These are phyloP conservation scores for Penicillium lagena DNA, from an alignment of 495 filamentous ascomycete genomes.

Conservation along the genomic window DNA sequence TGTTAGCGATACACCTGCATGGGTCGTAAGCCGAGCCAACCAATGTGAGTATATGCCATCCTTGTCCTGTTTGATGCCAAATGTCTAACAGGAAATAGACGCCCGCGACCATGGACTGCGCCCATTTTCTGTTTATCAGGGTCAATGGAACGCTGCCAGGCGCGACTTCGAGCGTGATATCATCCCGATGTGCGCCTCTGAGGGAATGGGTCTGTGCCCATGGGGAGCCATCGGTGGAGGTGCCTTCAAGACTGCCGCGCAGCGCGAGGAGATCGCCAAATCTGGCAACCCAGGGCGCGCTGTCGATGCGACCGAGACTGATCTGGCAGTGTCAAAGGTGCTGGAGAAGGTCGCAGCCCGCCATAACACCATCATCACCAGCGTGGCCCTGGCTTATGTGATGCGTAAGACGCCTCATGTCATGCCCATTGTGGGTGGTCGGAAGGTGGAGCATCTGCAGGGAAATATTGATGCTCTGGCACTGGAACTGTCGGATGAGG, in stretches of 20 bases:
- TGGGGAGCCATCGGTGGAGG: slow-evolving; percentile 62
- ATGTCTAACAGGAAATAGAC: slow-evolving; percentile 26
- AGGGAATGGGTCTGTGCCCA: slow-evolving; percentile 65
- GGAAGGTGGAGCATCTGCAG: slow-evolving; percentile 59
- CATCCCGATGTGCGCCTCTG: slow-evolving; percentile 55
- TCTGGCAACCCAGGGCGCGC: slow-evolving; percentile 15
- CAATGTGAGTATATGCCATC: slow-evolving; percentile 21
- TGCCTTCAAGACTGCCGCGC: slow-evolving; percentile 17
- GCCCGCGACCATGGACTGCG: slow-evolving; percentile 57
- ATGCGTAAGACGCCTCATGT: slow-evolving; percentile 71
- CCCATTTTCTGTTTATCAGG: slow-evolving; percentile 64
- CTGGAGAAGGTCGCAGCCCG: slow-evolving; percentile 55
- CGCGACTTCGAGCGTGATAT: slow-evolving; percentile 71
- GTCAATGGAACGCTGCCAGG: slow-evolving; percentile 50
- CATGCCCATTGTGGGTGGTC: slow-evolving; percentile 64
- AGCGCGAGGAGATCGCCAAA: slow-evolving; percentile 13
- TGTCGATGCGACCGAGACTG: slow-evolving; percentile 3
- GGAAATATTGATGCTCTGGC: slow-evolving; percentile 62
- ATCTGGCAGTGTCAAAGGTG: slow-evolving; percentile 39
- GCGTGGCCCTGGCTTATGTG: slow-evolving; percentile 62
- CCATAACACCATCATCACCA: slow-evolving; percentile 44
- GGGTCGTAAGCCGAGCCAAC: slow-evolving; percentile 62
- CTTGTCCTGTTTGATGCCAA: neutral
- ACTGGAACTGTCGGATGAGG: slow-evolving; percentile 49
- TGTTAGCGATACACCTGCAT: slow-evolving; percentile 63